Evolutionary conservation across 768 basidiomycete genomes (phyloP).

Genomic region (Chalciporus piperatus): DNA sequence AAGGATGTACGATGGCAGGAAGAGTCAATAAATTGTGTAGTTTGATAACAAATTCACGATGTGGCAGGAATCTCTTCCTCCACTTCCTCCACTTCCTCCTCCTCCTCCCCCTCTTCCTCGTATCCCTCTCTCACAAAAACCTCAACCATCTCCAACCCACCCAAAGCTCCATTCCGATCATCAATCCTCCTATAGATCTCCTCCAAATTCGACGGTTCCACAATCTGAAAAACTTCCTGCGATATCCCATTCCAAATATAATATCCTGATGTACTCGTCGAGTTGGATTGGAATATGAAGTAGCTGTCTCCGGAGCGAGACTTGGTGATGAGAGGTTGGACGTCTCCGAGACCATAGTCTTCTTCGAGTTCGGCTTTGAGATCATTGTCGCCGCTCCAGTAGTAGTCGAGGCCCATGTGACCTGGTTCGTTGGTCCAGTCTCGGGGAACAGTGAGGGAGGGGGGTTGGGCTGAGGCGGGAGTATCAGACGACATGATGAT

Average conservation of each 20-base stretch:
- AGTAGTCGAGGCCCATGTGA: not conserved
- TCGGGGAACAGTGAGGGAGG: not conserved
- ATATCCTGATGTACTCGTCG: not conserved
- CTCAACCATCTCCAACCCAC: not conserved
- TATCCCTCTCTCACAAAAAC: not conserved
- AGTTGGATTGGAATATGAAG: not conserved
- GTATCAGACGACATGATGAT: no score
- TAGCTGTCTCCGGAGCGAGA: not conserved
- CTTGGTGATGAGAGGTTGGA: not conserved
- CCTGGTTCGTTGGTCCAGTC: not conserved
- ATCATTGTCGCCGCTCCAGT: not conserved
- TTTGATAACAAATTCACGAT: no score
- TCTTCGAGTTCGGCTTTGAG: not conserved
- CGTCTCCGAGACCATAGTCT: not conserved
- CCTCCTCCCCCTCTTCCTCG: not conserved
- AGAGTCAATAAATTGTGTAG: no score
- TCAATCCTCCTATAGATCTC: not conserved
- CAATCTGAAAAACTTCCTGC: not conserved
- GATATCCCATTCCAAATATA: not conserved
- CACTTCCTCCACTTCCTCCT: not conserved
- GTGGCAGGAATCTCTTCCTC: no score
- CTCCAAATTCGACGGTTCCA: not conserved
- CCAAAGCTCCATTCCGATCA: not conserved
- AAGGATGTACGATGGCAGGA: no score
- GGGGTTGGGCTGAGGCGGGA: not conserved